Conservation (phyloP, 257 asterid species). For the Rubia yunnanensis region DNA sequence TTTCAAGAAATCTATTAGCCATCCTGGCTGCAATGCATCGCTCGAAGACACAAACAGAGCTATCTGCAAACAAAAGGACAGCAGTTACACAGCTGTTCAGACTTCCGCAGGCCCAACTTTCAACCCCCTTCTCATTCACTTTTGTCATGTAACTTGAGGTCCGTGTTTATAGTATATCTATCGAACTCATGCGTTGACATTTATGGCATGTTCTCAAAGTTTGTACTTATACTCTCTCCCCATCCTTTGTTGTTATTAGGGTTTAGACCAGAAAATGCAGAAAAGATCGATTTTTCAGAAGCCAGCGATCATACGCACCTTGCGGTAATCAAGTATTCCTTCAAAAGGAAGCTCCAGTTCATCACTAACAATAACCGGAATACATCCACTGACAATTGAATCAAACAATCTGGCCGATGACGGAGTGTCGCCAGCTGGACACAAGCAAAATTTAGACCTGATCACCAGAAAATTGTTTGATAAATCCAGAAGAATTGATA, state of each 20-base stretch:
- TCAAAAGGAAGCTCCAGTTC: conserved; percentile 99
- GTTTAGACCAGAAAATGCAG: conserved; percentile 9
- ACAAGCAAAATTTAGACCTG: conserved; percentile 92
- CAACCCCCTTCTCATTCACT: neutral
- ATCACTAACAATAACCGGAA: conserved; percentile 89
- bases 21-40: conserved; percentile 71
- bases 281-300: conserved; percentile 9
- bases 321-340: conserved; percentile 90
- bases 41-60: conserved; percentile 74
- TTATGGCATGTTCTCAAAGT: neutral
- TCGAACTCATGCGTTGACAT: neutral
- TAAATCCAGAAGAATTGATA: neutral
- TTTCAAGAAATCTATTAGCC: conserved; percentile 66
- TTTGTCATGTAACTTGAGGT: neutral
- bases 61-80: conserved; percentile 48
- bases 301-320: conserved; percentile 36
- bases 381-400: conserved; percentile 96
- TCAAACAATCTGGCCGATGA: conserved; percentile 97
- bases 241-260: conserved; percentile 6
- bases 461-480: conserved; percentile 26
- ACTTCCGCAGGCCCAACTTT: neutral
- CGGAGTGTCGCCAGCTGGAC: conserved; percentile 99
- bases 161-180: no score
- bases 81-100: neutral
- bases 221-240: neutral